Base-by-base conservation (phyloP, 495 filamentous ascomycete genomes). In the Clavariopsis aquatica region DNA sequence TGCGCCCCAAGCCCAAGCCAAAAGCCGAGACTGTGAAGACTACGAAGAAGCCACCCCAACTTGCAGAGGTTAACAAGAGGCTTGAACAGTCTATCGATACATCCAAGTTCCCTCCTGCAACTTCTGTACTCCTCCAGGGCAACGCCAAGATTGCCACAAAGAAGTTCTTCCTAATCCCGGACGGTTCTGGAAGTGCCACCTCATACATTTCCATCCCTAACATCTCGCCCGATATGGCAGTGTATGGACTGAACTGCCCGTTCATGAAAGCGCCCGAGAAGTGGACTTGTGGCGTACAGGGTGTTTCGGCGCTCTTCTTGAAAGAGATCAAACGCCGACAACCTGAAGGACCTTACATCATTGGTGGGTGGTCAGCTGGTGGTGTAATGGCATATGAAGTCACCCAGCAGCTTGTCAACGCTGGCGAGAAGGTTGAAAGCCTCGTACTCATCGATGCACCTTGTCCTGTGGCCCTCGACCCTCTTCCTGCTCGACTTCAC, bases 331-430 rank as follows among this genome's bases (percentile, higher is more conserved):
- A 84, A 10, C 84, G 90, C 62, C 85, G 89, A 31, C 81, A 92
- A 77, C 85, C 92, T 0, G 82, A 85, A 47, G 91, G 91, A 79
- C 85, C 85, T 4, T 88, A 88, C 74, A 78, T 82, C 69, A 75
- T 88, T 41, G 85, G 85, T 54, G 87, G 82, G 17, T 96, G 92
- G 92, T 91, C 87, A 22, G 92, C 91, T 9, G 92, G 92, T 53
- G 92, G 92, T 45, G 90, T 94, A 34, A 87, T 93, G 66, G 92
- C 92, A 24, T 96, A 90, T 72, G 91, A 95, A 71, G 88, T 90
- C 23, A 85, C 85, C 28, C 85, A 84, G 57, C 87, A 91, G 64
- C 79, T 96, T 9, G 80, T 87, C 66, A 81, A 84, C 49, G 80
- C 81, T 19, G 85, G 85, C 24, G 88, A 93, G 31, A 74, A 77